Conservation (phyloP, 2,329 filamentous ascomycete species). For the Neopestalotiopsis rosae region DNA sequence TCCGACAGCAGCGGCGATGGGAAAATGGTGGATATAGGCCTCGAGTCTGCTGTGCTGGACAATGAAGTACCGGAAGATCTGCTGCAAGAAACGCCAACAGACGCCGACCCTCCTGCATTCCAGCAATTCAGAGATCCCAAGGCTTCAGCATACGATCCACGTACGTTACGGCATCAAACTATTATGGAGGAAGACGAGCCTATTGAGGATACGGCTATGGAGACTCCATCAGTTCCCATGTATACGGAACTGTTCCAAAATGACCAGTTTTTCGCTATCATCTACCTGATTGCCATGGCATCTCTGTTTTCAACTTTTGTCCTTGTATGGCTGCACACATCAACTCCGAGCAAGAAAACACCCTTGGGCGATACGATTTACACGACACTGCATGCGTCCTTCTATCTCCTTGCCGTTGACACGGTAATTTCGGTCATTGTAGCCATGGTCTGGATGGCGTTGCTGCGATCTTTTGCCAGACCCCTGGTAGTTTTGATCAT, state of each 20-base stretch:
- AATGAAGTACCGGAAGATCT: conserved; percentile 67
- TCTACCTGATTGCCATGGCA: conserved; percentile 85
- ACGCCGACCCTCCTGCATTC: conserved; percentile 65
- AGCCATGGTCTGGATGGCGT: conserved; percentile 87
- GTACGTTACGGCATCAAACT: conserved; percentile 42
- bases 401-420: conserved; percentile 88
- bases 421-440: conserved; percentile 89
- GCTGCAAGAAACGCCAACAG: conserved; percentile 56
- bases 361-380: conserved; percentile 94
- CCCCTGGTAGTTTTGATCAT: conserved; percentile 82
- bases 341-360: conserved; percentile 68
- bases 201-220: conserved; percentile 38
- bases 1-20: conserved; percentile 47
- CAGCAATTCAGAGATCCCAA: conserved; percentile 59
- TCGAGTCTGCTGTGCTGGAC: conserved; percentile 70
- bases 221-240: conserved; percentile 60
- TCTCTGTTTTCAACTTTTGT: conserved; percentile 88
- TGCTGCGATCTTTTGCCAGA: conserved; percentile 85
- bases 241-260: conserved; percentile 77
- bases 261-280: conserved; percentile 89
- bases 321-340: conserved; percentile 88
- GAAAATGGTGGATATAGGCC: conserved; percentile 85
- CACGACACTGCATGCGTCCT: conserved; percentile 82
- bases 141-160: conserved; percentile 53
- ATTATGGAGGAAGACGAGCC: conserved; percentile 43